Evolutionary conservation across 352 stramenopile genomes (phyloP).

Genomic region (Phytophthora megakarya): DNA sequence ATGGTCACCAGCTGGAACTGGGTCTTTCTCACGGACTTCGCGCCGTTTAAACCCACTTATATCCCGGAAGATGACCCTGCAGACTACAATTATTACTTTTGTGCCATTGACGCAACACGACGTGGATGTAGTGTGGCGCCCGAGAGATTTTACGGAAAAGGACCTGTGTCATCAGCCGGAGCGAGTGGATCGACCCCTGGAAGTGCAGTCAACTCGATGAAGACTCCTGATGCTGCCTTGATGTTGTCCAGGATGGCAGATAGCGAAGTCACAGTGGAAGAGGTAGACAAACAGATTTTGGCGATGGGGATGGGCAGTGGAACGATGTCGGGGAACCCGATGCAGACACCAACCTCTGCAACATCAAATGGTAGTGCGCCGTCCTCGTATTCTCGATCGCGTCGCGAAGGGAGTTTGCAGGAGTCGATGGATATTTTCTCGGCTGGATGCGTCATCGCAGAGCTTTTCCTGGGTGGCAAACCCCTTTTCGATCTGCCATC

Average conservation of each 20-base stretch:
- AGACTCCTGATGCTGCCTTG: constrained; percentile 57
- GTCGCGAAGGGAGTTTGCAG: constrained; percentile 65
- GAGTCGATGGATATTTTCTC: constrained; percentile 99
- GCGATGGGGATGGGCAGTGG: constrained; percentile 51
- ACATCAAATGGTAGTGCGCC: constrained; percentile 32
- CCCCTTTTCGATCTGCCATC: constrained; percentile 94
- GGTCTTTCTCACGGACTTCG: constrained; percentile 97
- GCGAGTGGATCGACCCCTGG: constrained; percentile 25
- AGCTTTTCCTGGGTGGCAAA: constrained; percentile 96
- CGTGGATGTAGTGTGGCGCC: constrained; percentile 96
- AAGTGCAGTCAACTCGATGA: constrained; percentile 30
- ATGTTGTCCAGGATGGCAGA: constrained; percentile 79
- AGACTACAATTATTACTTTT: constrained; percentile 96
- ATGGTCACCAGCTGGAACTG: constrained; percentile 98
- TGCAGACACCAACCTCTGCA: constrained; percentile 31
- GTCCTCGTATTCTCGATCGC: constrained; percentile 47
- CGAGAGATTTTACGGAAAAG: constrained; percentile 79
- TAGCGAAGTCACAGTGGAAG: constrained; percentile 69
- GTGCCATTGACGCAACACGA: constrained; percentile 79
- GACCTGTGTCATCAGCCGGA: constrained; percentile 12
- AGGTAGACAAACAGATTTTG: constrained; percentile 78
- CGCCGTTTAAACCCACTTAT: constrained; percentile 94
- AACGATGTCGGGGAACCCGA: constrained; percentile 29
- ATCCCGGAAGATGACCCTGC: constrained; percentile 96
- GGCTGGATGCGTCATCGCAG: constrained; percentile 96